Evolutionary conservation across 345 rosid genomes (phyloP).

Genomic region (Acer saccharum): DNA sequence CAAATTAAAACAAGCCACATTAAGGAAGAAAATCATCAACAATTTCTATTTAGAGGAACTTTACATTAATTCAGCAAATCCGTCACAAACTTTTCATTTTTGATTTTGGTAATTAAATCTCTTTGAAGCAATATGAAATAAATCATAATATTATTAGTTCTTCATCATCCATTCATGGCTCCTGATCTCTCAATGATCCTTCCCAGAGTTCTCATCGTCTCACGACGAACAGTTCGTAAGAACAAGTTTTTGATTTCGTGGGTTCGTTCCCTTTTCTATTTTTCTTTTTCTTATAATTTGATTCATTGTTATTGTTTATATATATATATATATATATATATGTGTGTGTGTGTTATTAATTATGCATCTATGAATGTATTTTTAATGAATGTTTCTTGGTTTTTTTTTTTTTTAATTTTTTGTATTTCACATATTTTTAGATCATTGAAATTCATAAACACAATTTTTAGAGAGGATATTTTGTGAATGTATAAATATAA

Average conservation of each 20-base stretch:
- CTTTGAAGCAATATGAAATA: not conserved
- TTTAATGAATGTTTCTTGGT: not conserved
- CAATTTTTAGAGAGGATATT: no score
- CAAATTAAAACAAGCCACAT: not conserved
- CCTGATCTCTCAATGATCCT: slow-evolving; percentile 45
- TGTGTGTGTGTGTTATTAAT: no score
- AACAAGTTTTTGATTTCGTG: slow-evolving; percentile 61
- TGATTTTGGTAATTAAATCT: no score
- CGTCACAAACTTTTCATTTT: no score
- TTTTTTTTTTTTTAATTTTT: no score
- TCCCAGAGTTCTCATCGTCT: slow-evolving; percentile 62
- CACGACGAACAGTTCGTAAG: slow-evolving; percentile 57
- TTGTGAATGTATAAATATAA: no score
- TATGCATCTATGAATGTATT: not conserved
- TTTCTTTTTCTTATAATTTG: not conserved
- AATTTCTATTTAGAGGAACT: not conserved
- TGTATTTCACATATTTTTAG: no score
- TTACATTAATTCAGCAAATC: not conserved
- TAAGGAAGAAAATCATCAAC: not conserved
- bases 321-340: not conserved
- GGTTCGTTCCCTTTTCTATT: slow-evolving; percentile 26
- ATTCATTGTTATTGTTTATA: not conserved
- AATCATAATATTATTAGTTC: not conserved
- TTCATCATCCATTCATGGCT: not conserved
- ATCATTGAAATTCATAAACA: no score